Conservation (phyloP, 1,284 basidiomycete species). For the Binderoboletus segoi region DNA sequence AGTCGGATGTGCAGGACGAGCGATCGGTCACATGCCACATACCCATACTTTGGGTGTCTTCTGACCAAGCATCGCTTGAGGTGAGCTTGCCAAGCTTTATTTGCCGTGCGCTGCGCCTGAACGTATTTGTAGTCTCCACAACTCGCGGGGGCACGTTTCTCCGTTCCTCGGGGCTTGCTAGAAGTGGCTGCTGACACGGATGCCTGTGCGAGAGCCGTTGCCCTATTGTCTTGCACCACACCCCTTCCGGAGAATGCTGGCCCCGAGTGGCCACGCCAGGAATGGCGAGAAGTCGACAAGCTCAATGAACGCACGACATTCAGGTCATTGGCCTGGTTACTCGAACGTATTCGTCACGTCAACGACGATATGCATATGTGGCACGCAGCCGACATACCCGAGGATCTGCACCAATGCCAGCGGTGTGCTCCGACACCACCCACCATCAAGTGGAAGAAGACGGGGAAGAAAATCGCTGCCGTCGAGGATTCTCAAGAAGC, state of each 20-base stretch:
- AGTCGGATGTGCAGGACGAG: conserved; percentile 52
- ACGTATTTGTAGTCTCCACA: conserved; percentile 41
- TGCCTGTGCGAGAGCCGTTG: conserved; percentile 73
- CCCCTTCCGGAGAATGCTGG: conserved; percentile 70
- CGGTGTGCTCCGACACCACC: conserved; percentile 83
- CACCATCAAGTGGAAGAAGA: conserved; percentile 70
- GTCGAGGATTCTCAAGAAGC: conserved; percentile 85
- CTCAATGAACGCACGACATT: conserved; percentile 83
- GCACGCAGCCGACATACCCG: conserved; percentile 48
- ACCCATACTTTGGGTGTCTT: conserved; percentile 64
- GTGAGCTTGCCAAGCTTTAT: conserved; percentile 42
- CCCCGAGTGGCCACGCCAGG: conserved; percentile 73
- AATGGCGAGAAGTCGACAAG: conserved; percentile 83
- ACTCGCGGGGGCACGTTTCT: conserved; percentile 64
- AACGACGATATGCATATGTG: conserved; percentile 66
- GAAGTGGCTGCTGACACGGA: conserved; percentile 56
- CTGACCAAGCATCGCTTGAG: conserved; percentile 49
- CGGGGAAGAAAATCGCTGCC: conserved; percentile 63
- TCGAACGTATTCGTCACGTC: conserved; percentile 79
- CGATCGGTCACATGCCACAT: conserved; percentile 59
- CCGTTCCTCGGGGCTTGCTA: conserved; percentile 60
- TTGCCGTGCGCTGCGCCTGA: neutral
- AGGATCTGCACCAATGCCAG: conserved; percentile 55
- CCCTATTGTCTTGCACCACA: conserved; percentile 77
- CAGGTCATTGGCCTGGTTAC: conserved; percentile 81